Evolutionary conservation across 768 basidiomycete species (phyloP).

Genomic region (Leccinum variicolor): DNA sequence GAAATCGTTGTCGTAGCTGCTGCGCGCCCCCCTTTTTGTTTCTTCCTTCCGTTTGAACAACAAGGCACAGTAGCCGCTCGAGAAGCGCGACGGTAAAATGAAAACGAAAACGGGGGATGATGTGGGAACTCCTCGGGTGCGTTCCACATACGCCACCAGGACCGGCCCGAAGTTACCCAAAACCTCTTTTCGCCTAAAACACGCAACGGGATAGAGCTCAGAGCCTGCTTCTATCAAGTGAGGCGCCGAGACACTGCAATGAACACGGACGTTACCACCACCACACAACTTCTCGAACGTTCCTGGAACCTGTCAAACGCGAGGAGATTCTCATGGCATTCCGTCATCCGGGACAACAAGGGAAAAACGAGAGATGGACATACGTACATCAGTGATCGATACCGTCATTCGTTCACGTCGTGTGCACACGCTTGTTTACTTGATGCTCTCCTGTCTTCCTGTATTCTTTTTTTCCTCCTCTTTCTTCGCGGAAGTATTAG

Average conservation of each 20-base stretch:
- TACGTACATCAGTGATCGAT: constrained; percentile 9
- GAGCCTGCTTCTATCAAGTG: background rate
- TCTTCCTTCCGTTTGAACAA: constrained; percentile 1
- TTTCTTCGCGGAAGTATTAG: constrained; percentile 12
- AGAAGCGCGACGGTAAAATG: background rate
- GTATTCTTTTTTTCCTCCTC: background rate
- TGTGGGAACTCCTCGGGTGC: constrained; percentile 1
- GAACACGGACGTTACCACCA: background rate
- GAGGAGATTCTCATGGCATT: constrained; percentile 11
- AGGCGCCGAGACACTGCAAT: background rate
- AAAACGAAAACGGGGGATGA: background rate
- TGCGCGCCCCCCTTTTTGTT: constrained; percentile 1
- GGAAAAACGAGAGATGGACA: background rate
- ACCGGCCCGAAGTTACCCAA: constrained; percentile 8
- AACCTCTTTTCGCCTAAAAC: background rate
- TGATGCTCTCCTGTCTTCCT: background rate
- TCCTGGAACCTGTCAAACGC: constrained; percentile 4
- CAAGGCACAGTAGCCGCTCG: constrained; percentile 1
- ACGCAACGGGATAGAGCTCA: background rate
- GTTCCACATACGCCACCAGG: background rate
- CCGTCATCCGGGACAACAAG: constrained; percentile 12
- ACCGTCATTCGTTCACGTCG: background rate
- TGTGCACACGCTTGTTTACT: background rate
- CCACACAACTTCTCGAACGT: constrained; percentile 5
- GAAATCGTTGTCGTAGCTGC: background rate